phyloP scores from a whole-genome alignment of 1,139 yeast genomes.

The Nematodospora anomalae region DNA sequence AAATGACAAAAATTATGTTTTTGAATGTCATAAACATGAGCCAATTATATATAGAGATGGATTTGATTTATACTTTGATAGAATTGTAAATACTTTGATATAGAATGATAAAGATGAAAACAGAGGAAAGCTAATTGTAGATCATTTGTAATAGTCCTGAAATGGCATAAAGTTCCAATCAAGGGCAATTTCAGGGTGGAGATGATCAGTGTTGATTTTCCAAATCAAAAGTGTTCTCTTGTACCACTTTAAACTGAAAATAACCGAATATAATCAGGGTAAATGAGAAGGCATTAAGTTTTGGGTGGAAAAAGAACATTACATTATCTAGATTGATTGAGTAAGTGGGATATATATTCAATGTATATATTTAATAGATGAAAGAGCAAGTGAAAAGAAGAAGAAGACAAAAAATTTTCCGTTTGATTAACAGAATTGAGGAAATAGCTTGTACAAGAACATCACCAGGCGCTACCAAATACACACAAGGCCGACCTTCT shows the following conservation, averaged over 20 bases:
- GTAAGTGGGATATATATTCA: background rate
- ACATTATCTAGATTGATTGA: background rate
- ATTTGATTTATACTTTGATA: constrained; percentile 13
- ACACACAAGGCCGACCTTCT: no score
- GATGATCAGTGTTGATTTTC: constrained; percentile 42
- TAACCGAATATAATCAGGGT: constrained; percentile 56
- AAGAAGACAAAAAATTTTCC: background rate
- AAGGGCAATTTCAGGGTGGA: constrained; percentile 46
- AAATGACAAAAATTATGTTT: constrained; percentile 12
- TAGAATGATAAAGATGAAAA: constrained; percentile 3
- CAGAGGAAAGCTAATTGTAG: constrained; percentile 25
- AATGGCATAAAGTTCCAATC: constrained; percentile 21
- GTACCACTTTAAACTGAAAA: constrained; percentile 51
- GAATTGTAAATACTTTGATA: constrained; percentile 12
- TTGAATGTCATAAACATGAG: constrained; percentile 10
- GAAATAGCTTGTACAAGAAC: no score
- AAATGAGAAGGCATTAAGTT: constrained; percentile 51
- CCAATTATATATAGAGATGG: constrained; percentile 14
- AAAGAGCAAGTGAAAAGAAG: background rate
- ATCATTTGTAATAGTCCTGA: constrained; percentile 46
- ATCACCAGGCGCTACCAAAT: no score
- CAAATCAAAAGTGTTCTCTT: constrained; percentile 52
- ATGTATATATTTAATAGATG: background rate
- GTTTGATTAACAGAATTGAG: no score
- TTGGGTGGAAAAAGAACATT: constrained; percentile 30